Percentiles rank a stretch among this genome's conserved stretches.
phyloP scores from a whole-genome alignment of 2,329 filamentous ascomycete species.

The Penicillium sp. region DNA sequence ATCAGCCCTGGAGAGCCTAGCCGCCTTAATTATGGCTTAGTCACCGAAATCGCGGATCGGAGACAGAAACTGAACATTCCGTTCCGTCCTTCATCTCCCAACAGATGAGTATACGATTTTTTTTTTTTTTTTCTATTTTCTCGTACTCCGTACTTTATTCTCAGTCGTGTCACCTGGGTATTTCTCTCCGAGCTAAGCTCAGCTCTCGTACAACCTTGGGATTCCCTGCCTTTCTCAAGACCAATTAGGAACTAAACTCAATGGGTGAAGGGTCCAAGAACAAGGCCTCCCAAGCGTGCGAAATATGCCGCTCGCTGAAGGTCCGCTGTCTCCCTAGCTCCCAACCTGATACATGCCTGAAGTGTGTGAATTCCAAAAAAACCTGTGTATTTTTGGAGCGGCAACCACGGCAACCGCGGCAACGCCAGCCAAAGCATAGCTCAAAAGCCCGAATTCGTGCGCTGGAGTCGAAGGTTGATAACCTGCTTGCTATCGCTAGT shows the following conservation, averaged over 20 bases:
- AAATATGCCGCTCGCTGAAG: slow-evolving; percentile 2
- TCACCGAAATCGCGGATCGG: slow-evolving; percentile 2
- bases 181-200: not conserved
- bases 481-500: not conserved
- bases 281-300: not conserved
- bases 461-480: not conserved
- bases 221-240: not conserved
- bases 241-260: not conserved
- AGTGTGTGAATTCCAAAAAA: not conserved
- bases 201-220: not conserved
- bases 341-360: not conserved
- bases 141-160: not conserved
- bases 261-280: not conserved
- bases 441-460: not conserved
- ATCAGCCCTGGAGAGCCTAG: not conserved
- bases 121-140: not conserved
- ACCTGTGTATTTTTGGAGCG: slow-evolving; percentile 1
- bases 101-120: not conserved
- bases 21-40: not conserved
- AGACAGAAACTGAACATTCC: not conserved
- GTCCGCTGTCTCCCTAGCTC: not conserved
- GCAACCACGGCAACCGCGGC: not conserved
- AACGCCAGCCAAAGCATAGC: not conserved
- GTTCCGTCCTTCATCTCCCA: not conserved
- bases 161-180: not conserved